phyloP scores from a whole-genome alignment of 1,139 yeast genomes.

The Protomyces arabidopsidicola region DNA sequence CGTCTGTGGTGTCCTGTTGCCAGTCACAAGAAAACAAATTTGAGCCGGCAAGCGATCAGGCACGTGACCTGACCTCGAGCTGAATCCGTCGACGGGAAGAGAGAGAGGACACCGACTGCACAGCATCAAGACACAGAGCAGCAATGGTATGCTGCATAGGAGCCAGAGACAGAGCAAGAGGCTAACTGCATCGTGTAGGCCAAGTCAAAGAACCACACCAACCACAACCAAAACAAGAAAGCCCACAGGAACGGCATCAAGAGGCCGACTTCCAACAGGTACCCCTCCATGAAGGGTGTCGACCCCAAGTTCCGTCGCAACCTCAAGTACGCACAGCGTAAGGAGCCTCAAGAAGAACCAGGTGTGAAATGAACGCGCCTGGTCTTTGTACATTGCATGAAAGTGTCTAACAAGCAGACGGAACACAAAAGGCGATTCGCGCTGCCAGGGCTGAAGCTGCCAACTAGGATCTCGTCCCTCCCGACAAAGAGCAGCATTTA shows the following conservation, averaged over 20 bases:
- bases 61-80: background rate
- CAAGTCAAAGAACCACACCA: constrained; percentile 97
- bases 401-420: background rate
- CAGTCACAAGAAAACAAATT: background rate
- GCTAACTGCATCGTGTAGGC: constrained; percentile 54
- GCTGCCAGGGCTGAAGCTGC: background rate
- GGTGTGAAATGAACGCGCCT: background rate
- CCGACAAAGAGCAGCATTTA: too few species aligned
- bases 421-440: background rate
- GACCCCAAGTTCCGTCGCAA: constrained; percentile 99
- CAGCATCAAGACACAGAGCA: background rate
- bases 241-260: constrained; percentile 98
- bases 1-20: too few species aligned
- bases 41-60: background rate
- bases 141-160: background rate
- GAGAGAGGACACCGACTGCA: background rate
- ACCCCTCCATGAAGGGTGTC: constrained; percentile 97
- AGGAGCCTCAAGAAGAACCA: background rate
- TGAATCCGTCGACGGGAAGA: background rate
- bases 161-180: background rate
- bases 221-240: constrained; percentile 99
- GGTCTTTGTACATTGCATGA: background rate
- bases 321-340: constrained; percentile 53
- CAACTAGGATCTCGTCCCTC: background rate
- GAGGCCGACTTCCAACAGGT: constrained; percentile 97